phyloP scores from a whole-genome alignment of 1,284 basidiomycete species.

The Ganoderma multipileum region DNA sequence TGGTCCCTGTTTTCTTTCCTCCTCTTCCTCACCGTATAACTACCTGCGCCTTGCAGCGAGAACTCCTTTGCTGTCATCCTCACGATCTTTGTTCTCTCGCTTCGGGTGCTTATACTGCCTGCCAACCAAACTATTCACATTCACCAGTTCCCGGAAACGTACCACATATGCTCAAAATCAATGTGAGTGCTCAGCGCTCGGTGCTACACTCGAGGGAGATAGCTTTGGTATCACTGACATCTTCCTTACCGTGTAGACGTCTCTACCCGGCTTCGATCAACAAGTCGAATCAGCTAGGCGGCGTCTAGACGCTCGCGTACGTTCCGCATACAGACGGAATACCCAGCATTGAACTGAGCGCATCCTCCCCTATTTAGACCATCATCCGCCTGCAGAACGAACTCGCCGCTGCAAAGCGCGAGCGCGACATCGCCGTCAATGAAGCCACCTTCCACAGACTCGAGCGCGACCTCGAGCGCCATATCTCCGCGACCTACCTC shows the following conservation, averaged over 20 bases:
- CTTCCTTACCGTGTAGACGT: neutral
- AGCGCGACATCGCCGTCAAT: neutral
- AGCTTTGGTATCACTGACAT: too few species aligned
- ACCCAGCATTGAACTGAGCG: neutral
- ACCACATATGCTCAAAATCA: neutral
- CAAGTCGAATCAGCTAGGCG: neutral
- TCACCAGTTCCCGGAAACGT: neutral
- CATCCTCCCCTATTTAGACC: neutral
- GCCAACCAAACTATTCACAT: neutral
- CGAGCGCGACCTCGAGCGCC: neutral
- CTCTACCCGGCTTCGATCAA: neutral
- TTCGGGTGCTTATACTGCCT: neutral
- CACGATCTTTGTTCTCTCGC: neutral
- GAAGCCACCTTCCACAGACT: neutral
- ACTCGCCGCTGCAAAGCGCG: neutral
- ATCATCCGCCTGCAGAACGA: neutral
- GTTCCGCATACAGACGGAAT: neutral
- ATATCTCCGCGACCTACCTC: neutral
- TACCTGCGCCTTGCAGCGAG: neutral
- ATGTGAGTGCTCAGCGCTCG: neutral
- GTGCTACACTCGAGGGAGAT: too few species aligned
- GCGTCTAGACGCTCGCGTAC: neutral
- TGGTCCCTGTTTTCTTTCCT: neutral
- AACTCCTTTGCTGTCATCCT: neutral
- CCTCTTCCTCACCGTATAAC: neutral